Evolutionary conservation across 1,139 yeast species (phyloP).

Genomic region (Petasospora fabianii): DNA sequence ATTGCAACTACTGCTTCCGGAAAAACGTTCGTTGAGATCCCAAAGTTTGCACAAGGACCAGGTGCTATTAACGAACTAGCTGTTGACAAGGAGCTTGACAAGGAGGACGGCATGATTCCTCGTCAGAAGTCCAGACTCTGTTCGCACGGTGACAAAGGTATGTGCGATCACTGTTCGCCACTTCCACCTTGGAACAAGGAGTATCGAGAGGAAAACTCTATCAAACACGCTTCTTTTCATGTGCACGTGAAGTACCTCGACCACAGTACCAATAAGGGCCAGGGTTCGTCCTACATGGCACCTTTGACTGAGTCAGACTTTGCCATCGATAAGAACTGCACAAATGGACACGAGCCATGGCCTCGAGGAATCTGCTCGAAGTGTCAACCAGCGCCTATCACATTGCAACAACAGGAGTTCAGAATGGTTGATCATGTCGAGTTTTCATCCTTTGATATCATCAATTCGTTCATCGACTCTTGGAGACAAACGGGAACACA

Average conservation of each 20-base stretch:
- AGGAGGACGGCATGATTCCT: constrained; percentile 66
- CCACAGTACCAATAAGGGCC: constrained; percentile 63
- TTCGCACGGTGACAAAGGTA: constrained; percentile 87
- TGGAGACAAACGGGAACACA: constrained; percentile 92
- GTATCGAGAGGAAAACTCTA: constrained; percentile 69
- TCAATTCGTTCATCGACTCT: constrained; percentile 79
- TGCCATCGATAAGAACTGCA: constrained; percentile 59
- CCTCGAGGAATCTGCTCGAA: constrained; percentile 95
- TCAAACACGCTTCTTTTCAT: constrained; percentile 88
- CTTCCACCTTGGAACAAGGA: constrained; percentile 90
- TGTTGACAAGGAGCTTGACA: constrained; percentile 68
- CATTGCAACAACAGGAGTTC: constrained; percentile 83
- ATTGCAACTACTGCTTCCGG: constrained; percentile 10
- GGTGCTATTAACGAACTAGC: constrained; percentile 39
- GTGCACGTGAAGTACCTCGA: constrained; percentile 74
- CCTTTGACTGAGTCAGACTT: constrained; percentile 76
- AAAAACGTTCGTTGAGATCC: constrained; percentile 10
- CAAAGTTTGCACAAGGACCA: constrained; percentile 3
- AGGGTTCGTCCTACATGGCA: constrained; percentile 68
- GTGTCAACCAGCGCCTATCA: constrained; percentile 94
- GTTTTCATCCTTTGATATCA: constrained; percentile 66
- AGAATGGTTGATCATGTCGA: constrained; percentile 98
- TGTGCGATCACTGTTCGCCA: constrained; percentile 98
- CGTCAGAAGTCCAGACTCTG: constrained; percentile 66
- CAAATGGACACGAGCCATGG: constrained; percentile 86